Percentiles rank a stretch among this genome's conserved stretches.
phyloP scores from a whole-genome alignment of 495 filamentous ascomycete genomes.

The Trichoderma asperelloides region DNA sequence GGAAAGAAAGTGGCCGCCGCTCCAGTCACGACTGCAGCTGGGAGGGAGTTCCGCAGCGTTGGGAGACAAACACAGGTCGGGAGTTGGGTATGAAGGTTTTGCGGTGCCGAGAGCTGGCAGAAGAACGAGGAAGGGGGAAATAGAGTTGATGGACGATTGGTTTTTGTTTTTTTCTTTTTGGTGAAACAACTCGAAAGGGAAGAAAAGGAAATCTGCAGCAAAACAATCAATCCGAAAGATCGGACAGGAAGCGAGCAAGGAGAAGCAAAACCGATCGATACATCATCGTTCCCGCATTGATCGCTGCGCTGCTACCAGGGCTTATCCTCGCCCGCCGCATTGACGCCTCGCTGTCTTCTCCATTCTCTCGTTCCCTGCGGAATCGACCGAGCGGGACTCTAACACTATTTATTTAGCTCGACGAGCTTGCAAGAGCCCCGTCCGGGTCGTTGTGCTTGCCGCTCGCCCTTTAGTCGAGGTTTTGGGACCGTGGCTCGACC shows the following conservation, averaged over 20 bases:
- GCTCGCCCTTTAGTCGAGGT: no score
- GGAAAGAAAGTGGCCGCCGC: neutral
- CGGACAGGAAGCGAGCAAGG: no score
- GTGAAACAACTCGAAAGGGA: neutral
- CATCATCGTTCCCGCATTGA: no score
- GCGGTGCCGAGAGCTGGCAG: neutral
- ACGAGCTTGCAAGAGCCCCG: neutral
- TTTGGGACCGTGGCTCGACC: neutral
- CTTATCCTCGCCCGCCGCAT: neutral
- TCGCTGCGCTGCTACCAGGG: neutral
- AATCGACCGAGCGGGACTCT: slow-evolving; percentile 2
- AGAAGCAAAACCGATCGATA: no score
- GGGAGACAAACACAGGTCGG: neutral
- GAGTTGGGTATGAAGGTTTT: slow-evolving; percentile 2
- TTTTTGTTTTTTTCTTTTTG: no score
- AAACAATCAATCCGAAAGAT: no score
- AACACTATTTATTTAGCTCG: neutral
- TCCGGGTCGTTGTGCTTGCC: neutral
- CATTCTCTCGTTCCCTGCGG: neutral
- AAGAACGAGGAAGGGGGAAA: neutral
- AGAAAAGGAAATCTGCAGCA: no score
- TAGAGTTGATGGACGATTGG: no score
- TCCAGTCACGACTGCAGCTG: slow-evolving; percentile 5
- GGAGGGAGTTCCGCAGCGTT: neutral
- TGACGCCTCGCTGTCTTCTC: neutral